Percentiles rank a stretch among this genome's conserved stretches.
phyloP scores from a whole-genome alignment of 768 basidiomycete genomes.

The Xerocomellus dryophilus region DNA sequence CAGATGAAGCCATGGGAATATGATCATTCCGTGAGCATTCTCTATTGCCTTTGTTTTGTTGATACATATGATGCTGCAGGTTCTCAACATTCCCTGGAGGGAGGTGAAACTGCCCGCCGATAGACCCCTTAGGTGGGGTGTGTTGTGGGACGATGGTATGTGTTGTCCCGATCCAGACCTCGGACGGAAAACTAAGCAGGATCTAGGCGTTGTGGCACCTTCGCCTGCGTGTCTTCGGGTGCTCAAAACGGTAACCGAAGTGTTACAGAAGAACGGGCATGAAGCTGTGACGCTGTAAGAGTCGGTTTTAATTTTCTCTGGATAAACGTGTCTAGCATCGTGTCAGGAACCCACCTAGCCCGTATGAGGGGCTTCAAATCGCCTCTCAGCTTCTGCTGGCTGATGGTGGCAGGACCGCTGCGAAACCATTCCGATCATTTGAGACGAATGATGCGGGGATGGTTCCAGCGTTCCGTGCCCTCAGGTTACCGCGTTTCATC shows the following conservation, averaged over 20 bases:
- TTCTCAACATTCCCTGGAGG: slow-evolving; percentile 35
- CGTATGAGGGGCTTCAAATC: slow-evolving; percentile 50
- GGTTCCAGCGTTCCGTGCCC: slow-evolving; percentile 35
- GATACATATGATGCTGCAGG: slow-evolving; percentile 18
- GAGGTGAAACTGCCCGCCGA: slow-evolving; percentile 42
- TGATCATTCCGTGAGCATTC: slow-evolving; percentile 45
- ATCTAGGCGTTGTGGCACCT: slow-evolving; percentile 52
- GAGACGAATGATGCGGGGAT: slow-evolving; percentile 53
- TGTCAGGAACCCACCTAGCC: slow-evolving; percentile 38
- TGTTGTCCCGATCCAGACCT: not conserved
- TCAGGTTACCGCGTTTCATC: slow-evolving; percentile 46
- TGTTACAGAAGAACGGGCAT: slow-evolving; percentile 46
- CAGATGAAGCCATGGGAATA: slow-evolving; percentile 64
- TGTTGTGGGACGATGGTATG: slow-evolving; percentile 62
- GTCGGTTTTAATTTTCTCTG: not conserved
- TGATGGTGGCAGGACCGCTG: slow-evolving; percentile 44
- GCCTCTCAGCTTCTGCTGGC: slow-evolving; percentile 52
- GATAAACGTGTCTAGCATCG: not conserved
- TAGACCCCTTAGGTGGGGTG: slow-evolving; percentile 57
- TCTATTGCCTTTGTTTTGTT: not conserved
- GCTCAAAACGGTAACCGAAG: slow-evolving; percentile 43
- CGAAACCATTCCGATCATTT: slow-evolving; percentile 34
- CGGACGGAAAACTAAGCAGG: not conserved
- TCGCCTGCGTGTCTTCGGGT: slow-evolving; percentile 62
- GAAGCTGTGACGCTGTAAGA: slow-evolving; percentile 52